Conservation (phyloP, 768 basidiomycete species). For the Hemileccinum impolitum region DNA sequence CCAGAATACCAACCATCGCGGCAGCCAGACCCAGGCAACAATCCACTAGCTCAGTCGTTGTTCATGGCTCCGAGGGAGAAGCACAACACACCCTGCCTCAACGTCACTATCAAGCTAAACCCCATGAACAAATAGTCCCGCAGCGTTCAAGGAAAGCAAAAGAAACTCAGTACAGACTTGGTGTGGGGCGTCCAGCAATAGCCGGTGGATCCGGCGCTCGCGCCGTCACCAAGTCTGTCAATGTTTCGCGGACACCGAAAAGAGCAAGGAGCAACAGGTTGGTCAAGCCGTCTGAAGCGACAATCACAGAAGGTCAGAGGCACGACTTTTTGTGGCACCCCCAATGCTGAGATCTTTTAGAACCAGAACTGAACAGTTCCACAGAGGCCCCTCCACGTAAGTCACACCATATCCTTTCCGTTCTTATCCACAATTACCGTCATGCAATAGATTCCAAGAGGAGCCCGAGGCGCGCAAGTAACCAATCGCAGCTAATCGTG, state of each 20-base stretch:
- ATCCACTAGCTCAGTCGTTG: constrained; percentile 35
- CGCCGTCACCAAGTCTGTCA: constrained; percentile 56
- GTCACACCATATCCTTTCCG: constrained; percentile 1
- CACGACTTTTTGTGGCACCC: not conserved
- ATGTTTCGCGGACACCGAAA: constrained; percentile 43
- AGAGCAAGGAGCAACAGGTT: constrained; percentile 49
- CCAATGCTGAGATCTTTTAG: constrained; percentile 18
- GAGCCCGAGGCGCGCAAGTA: not conserved
- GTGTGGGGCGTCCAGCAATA: constrained; percentile 64
- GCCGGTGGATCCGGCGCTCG: constrained; percentile 69
- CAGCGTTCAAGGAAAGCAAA: constrained; percentile 64
- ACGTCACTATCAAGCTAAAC: constrained; percentile 12
- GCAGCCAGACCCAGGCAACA: constrained; percentile 27
- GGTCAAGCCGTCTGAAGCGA: constrained; percentile 49
- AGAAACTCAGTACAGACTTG: constrained; percentile 65
- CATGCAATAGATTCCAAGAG: constrained; percentile 7
- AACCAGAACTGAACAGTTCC: constrained; percentile 22
- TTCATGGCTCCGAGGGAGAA: constrained; percentile 45
- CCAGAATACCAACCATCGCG: constrained; percentile 31
- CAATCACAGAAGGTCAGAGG: constrained; percentile 52
- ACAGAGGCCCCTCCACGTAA: constrained; percentile 11
- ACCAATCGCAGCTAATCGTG: constrained; percentile 4
- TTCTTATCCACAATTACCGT: not conserved
- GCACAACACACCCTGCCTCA: constrained; percentile 26
- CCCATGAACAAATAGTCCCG: constrained; percentile 19